A percentile compares a stretch with the other conserved stretches of the same genome.
Conservation (phyloP, 352 stramenopile species). For the Pythium aristosporum region DNA sequence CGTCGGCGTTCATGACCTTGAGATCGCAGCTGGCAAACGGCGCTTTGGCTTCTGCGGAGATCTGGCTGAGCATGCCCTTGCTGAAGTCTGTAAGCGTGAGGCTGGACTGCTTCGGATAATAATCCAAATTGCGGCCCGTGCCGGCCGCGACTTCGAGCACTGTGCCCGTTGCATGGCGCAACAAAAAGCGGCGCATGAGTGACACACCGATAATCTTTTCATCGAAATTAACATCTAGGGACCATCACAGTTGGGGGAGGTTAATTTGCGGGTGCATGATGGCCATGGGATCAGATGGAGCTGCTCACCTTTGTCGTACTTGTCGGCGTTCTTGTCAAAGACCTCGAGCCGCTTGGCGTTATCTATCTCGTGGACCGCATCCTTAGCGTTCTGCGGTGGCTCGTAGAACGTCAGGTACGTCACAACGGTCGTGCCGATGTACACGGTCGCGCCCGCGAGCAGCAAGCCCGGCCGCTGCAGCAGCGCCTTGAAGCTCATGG, state of each 20-base stretch:
- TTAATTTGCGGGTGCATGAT: too few relatives aligned
- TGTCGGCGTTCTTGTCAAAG: slow-evolving; percentile 67
- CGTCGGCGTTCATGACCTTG: slow-evolving; percentile 56
- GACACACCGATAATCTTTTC: slow-evolving; percentile 79
- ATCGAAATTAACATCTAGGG: slow-evolving; percentile 66
- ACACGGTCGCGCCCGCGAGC: slow-evolving; percentile 55
- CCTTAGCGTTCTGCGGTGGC: slow-evolving; percentile 29
- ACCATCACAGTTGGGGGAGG: too few relatives aligned
- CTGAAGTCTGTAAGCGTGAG: slow-evolving; percentile 79
- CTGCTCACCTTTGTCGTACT: slow-evolving; percentile 63
- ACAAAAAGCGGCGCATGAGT: slow-evolving; percentile 78
- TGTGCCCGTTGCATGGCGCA: slow-evolving; percentile 62
- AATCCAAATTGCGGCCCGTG: slow-evolving; percentile 93
- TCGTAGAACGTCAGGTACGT: slow-evolving; percentile 81
- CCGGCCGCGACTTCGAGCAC: slow-evolving; percentile 94
- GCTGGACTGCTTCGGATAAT: slow-evolving; percentile 61
- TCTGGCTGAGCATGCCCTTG: slow-evolving; percentile 69
- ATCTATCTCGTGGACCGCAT: slow-evolving; percentile 32
- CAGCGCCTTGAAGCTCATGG: slow-evolving; percentile 26
- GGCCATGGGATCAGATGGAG: not conserved
- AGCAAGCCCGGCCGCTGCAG: slow-evolving; percentile 54
- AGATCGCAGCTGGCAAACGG: slow-evolving; percentile 35
- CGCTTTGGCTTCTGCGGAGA: slow-evolving; percentile 28
- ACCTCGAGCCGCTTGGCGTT: slow-evolving; percentile 54
- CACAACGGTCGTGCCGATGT: slow-evolving; percentile 47